Evolutionary conservation across 78 protist species (phyloP).

Genomic region (Dictyostelium intermedium): DNA sequence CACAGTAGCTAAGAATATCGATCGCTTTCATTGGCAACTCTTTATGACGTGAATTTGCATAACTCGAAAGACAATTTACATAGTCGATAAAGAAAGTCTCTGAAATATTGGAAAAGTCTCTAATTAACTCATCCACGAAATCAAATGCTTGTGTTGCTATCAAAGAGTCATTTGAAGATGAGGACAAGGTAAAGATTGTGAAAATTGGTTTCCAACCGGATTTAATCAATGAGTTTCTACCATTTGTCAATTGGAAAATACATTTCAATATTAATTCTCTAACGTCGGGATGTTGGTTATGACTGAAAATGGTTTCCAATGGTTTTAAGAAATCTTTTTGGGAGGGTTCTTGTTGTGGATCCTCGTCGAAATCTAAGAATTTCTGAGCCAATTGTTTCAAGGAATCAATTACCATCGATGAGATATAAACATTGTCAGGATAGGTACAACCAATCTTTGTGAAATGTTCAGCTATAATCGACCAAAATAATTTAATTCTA

Average conservation of each 20-base stretch:
- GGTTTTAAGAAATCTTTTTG: slow-evolving; percentile 98
- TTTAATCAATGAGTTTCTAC: slow-evolving; percentile 79
- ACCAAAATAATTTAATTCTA: slow-evolving; percentile 96
- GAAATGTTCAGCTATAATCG: slow-evolving; percentile 46
- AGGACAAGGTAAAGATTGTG: slow-evolving; percentile 69
- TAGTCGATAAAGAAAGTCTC: slow-evolving; percentile 89
- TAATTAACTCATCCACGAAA: slow-evolving; percentile 55
- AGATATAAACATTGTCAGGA: slow-evolving; percentile 59
- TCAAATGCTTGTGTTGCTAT: slow-evolving; percentile 86
- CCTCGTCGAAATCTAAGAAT: slow-evolving; percentile 94
- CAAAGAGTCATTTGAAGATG: background rate
- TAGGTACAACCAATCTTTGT: slow-evolving; percentile 30
- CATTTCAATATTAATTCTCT: slow-evolving; percentile 69
- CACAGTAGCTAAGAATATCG: slow-evolving; percentile 75
- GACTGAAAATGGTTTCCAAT: slow-evolving; percentile 89
- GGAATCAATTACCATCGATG: slow-evolving; percentile 93
- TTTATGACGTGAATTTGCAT: slow-evolving; percentile 78
- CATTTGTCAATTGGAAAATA: slow-evolving; percentile 72
- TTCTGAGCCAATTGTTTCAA: slow-evolving; percentile 96
- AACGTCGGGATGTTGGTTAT: slow-evolving; percentile 46
- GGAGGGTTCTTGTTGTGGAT: slow-evolving; percentile 88
- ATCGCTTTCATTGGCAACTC: slow-evolving; percentile 58
- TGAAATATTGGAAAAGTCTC: slow-evolving; percentile 67
- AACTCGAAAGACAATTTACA: slow-evolving; percentile 91
- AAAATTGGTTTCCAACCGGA: slow-evolving; percentile 97